Percentiles rank a stretch among this genome's conserved stretches.
Evolutionary conservation across 768 basidiomycete species (phyloP).

Genomic region (Mycena pura): DNA sequence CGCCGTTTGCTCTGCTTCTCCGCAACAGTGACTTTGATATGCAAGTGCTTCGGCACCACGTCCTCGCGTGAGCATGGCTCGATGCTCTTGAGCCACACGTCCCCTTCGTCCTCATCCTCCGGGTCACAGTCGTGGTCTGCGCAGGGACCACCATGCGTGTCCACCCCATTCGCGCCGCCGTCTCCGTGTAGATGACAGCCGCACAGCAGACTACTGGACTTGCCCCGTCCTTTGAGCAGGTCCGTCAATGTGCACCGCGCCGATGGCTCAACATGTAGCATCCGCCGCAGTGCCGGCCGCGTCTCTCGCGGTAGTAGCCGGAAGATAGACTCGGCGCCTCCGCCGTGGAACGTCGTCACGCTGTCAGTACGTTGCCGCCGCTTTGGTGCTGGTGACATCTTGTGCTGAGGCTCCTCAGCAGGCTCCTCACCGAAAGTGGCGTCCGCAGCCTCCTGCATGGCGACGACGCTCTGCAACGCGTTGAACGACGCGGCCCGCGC

Average conservation of each 20-base stretch:
- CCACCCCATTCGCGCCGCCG: constrained; percentile 37
- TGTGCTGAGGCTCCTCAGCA: neutral
- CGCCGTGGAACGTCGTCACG: constrained; percentile 72
- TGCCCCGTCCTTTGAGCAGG: constrained; percentile 81
- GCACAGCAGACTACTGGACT: constrained; percentile 79
- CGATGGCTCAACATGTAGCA: constrained; percentile 90
- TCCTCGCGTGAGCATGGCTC: constrained; percentile 64
- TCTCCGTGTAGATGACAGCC: constrained; percentile 60
- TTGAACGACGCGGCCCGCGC: constrained; percentile 29
- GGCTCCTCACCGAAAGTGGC: neutral
- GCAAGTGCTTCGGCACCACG: constrained; percentile 61
- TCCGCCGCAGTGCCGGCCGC: constrained; percentile 86
- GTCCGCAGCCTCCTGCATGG: constrained; percentile 14
- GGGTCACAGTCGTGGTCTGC: constrained; percentile 69
- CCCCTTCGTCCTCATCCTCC: constrained; percentile 81
- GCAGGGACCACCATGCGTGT: constrained; percentile 53
- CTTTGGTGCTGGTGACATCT: constrained; percentile 25
- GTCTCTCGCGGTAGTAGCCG: constrained; percentile 93
- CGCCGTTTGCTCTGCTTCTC: constrained; percentile 77
- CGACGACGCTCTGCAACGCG: constrained; percentile 11
- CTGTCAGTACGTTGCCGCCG: constrained; percentile 54
- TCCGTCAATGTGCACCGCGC: constrained; percentile 93
- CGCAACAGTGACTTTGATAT: constrained; percentile 76
- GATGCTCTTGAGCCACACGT: constrained; percentile 86
- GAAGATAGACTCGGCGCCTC: constrained; percentile 94